Conservation (phyloP, 192 early-diverging fungal species). For the Dissophora ornata region DNA sequence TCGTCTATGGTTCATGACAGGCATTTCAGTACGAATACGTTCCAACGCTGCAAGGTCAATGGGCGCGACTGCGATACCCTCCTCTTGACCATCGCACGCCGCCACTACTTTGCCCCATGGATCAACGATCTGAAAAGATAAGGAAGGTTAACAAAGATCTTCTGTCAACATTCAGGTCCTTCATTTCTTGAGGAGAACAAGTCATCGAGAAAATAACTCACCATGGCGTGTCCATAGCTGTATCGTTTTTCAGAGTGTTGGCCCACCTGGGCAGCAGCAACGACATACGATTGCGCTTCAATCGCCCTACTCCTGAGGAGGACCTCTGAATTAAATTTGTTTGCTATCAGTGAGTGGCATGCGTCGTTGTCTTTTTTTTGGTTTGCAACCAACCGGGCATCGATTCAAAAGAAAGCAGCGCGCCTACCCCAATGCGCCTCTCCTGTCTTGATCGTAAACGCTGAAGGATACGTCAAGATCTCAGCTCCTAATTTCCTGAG, state of each 20-base stretch:
- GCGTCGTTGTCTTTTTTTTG: no score
- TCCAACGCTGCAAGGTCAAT: conserved; percentile 73
- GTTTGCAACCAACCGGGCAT: no score
- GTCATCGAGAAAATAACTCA: conserved; percentile 32
- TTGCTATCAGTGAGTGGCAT: no score
- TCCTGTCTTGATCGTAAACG: conserved; percentile 85
- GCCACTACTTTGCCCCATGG: conserved; percentile 85
- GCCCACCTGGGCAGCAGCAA: conserved; percentile 84
- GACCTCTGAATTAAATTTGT: no score
- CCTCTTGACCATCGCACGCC: conserved; percentile 63
- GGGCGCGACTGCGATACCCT: conserved; percentile 72
- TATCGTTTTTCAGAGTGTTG: conserved; percentile 75
- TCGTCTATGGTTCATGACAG: conserved; percentile 76
- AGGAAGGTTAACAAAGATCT: no score
- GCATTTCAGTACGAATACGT: conserved; percentile 77
- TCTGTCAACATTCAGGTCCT: no score
- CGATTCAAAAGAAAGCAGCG: no score
- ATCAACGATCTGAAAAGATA: conserved; percentile 71
- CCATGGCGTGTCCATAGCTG: conserved; percentile 86
- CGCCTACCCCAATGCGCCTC: conserved; percentile 86
- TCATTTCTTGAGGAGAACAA: no score
- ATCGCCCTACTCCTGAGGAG: conserved; percentile 85
- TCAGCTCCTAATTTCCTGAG: conserved; percentile 72
- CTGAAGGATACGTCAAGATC: conserved; percentile 82
- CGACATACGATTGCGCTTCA: conserved; percentile 86